phyloP scores from a whole-genome alignment of 345 rosid genomes.

The Chamaenerion angustifolium region DNA sequence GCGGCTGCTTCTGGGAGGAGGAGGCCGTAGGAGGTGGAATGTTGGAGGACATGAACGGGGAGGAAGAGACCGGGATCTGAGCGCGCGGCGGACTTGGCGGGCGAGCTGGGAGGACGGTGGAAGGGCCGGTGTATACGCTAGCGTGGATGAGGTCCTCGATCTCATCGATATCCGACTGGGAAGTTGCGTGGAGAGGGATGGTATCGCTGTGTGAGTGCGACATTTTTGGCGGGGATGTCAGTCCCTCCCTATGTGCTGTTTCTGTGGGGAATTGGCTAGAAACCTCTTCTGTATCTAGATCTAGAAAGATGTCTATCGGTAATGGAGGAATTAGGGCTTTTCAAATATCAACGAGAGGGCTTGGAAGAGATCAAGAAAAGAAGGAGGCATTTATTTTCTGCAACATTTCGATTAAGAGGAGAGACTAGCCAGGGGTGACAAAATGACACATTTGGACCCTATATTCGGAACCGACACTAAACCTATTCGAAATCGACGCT shows the following conservation, averaged over 20 bases:
- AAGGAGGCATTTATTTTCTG: too few species aligned
- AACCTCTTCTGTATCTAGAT: neutral
- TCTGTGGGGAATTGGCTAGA: neutral
- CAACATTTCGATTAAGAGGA: too few species aligned
- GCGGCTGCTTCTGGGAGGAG: constrained; percentile 6
- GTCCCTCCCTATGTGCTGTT: neutral
- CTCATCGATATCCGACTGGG: constrained; percentile 99
- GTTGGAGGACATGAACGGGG: constrained; percentile 54
- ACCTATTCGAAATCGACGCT: too few species aligned
- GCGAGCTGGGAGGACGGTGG: constrained; percentile 77
- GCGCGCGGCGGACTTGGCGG: constrained; percentile 76
- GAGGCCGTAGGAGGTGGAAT: constrained; percentile 31
- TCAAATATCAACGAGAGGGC: neutral
- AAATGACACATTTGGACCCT: too few species aligned
- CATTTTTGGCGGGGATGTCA: constrained; percentile 27
- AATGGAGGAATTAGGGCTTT: neutral
- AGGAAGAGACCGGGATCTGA: constrained; percentile 61
- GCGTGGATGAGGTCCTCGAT: constrained; percentile 85
- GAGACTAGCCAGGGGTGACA: too few species aligned
- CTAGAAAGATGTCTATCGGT: neutral
- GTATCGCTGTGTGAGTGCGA: constrained; percentile 64
- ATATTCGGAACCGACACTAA: too few species aligned
- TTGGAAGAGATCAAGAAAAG: neutral
- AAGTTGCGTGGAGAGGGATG: constrained; percentile 60
- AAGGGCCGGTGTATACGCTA: constrained; percentile 47